Base-by-base conservation (phyloP, 2,329 filamentous ascomycete species). In the Ceratocystis lukuohia region DNA sequence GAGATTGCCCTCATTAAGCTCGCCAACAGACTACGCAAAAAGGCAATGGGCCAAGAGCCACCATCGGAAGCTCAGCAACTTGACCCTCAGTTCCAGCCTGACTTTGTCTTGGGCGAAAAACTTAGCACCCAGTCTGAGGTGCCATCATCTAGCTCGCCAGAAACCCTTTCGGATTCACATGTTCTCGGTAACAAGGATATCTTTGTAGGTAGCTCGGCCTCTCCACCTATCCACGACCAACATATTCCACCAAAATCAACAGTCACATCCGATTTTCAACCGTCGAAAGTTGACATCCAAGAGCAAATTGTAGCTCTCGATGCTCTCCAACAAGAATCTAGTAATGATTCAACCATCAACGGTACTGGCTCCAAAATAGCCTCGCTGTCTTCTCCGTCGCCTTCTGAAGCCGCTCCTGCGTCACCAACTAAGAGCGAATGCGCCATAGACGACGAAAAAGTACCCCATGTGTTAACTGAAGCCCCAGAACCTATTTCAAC, bases 1-100 rank as follows among this genome's bases (percentile, higher is more conserved):
- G 91, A 96, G 75, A 88, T 91, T 37, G 85, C 87, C 70, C 80
- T 96, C 4, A 89, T 96, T 73, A 86, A 86, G 69, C 79, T 85
- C 59, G 88, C 88, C 7, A 90, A 90, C 72, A 80, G 77, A 62
- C 82, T 83, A 50, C 80, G 84, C 62, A 73, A 82, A 61, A 86
- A 86, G 75, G 73, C 71, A 61, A 61, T 68, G 62, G 62, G 59
- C 20, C 22, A 57, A 10, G 41, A 68, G 22, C 45, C 57, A 12
- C 59, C 65, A 5, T 45, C 56, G 1, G 57, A 65, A 33, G 57
- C 46, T 7, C n/a, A 64, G 33, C 22, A 67, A 22, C 28, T 64
- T 22, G 41, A 61, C 56, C 45, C 61, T 7, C 66, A 64, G 45
- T 61, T 64, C 25, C 50, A 61, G 22, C 56, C 64, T n/a, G 62